phyloP scores from a whole-genome alignment of 108 stramenopile genomes.

The Cyclotella choctawhatcheeana region DNA sequence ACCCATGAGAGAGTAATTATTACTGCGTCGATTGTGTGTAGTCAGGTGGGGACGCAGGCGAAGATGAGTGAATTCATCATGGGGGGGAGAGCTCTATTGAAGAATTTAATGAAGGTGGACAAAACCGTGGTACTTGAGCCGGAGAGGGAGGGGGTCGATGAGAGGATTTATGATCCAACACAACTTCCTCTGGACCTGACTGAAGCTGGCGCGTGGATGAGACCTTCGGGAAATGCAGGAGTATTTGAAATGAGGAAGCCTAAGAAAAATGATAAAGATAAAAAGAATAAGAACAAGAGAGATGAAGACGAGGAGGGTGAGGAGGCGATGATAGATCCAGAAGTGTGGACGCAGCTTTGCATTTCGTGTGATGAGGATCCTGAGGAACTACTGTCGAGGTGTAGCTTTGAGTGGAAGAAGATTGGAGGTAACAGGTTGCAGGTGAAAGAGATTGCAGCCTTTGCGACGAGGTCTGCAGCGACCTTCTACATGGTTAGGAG shows the following conservation, averaged over 20 bases:
- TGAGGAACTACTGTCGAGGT: background rate
- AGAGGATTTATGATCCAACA: background rate
- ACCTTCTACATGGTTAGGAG: background rate
- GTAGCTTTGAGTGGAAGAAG: background rate
- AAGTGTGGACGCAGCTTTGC: background rate
- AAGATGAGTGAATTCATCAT: background rate
- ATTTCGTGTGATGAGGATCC: constrained; percentile 14
- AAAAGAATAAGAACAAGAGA: too few relatives aligned
- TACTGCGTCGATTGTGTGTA: background rate
- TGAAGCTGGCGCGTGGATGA: background rate
- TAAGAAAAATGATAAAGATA: background rate
- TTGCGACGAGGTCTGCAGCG: background rate
- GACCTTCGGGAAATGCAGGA: background rate
- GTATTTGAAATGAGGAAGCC: background rate
- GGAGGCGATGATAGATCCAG: background rate
- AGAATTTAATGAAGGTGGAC: constrained; percentile 10
- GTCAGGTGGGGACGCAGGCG: background rate
- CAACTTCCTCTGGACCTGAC: background rate
- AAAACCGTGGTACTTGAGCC: background rate
- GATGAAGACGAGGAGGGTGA: background rate
- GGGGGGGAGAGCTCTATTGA: background rate
- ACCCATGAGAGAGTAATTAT: background rate
- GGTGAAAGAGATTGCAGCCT: constrained; percentile 4
- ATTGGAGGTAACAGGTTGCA: background rate
- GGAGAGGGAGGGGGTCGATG: background rate